A percentile compares a stretch with the other conserved stretches of the same genome.
phyloP scores from a whole-genome alignment of 2,329 filamentous ascomycete genomes.

The Talaromyces albobiverticillius region DNA sequence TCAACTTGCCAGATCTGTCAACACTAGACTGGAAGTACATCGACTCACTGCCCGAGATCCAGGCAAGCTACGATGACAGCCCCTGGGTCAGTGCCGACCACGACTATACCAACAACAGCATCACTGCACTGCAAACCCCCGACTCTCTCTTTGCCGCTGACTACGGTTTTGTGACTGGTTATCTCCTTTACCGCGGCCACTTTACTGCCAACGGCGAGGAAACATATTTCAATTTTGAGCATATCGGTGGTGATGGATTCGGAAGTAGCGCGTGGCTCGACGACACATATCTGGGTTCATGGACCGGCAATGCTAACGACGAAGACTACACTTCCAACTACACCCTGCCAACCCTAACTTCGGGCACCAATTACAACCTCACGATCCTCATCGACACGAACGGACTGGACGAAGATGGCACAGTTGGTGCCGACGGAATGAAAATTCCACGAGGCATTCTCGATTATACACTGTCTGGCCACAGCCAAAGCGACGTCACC shows the following conservation, averaged over 20 bases:
- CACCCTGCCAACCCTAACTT: slow-evolving; percentile 50
- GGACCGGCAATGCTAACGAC: slow-evolving; percentile 53
- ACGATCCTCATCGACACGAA: slow-evolving; percentile 72
- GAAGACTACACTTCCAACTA: slow-evolving; percentile 56
- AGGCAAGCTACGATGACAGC: slow-evolving; percentile 64
- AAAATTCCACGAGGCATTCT: slow-evolving; percentile 58
- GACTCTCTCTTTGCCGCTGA: slow-evolving; percentile 67
- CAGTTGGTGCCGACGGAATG: slow-evolving; percentile 58
- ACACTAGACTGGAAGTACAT: slow-evolving; percentile 65
- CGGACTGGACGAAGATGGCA: slow-evolving; percentile 66
- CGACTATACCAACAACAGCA: slow-evolving; percentile 59
- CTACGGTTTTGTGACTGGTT: slow-evolving; percentile 71
- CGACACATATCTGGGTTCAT: slow-evolving; percentile 62
- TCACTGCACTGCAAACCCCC: slow-evolving; percentile 57
- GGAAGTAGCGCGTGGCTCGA: slow-evolving; percentile 67
- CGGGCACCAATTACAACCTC: slow-evolving; percentile 57
- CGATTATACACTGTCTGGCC: slow-evolving; percentile 40
- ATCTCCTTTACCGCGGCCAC: slow-evolving; percentile 66
- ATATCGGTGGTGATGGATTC: slow-evolving; percentile 66
- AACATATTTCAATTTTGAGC: slow-evolving; percentile 54
- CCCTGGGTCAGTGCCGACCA: slow-evolving; percentile 61
- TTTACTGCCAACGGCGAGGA: slow-evolving; percentile 65
- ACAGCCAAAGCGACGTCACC: slow-evolving; percentile 30
- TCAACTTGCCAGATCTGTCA: slow-evolving; percentile 58
- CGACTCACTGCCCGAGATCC: slow-evolving; percentile 69